Evolutionary conservation across 1,139 yeast species (phyloP), one percentile per base, ranked within the genome.

Genomic region (Lodderomyces oxycetoniae): DNA sequence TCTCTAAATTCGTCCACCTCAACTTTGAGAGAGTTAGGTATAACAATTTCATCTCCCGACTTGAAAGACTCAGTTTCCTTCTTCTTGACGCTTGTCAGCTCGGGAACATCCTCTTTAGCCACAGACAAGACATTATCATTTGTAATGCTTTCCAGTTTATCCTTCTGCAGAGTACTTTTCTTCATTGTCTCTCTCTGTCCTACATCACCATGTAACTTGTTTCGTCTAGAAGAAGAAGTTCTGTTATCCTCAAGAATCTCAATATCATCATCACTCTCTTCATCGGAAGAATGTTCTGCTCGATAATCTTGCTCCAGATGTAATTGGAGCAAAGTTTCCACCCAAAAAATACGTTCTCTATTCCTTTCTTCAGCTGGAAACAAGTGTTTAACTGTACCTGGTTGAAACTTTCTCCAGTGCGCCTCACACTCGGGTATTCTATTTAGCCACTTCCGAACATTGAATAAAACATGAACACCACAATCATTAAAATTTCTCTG

Each of bases 401-500:
- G 14, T 12, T 33, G 40, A 25, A 33, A 34, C 31, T 46, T 45
- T 37, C 61, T 57, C 86, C 88, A 79, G 9, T 74, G 47, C 23
- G 56, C 52, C 26, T 78, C 66, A 39, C 85, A 76, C 28, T 52
- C 62, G 0, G 52, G 52, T 0, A 80, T 77, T 31, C 71, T 58
- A 24, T 63, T 59, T 33, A 86, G 62, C 63, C 89, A 83, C 46
- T 72, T 74, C 41, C 74, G 71, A 10, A 85, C 74, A 49, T 86
- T 91, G 48, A 82, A 82, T 17, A 93, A 80, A 4, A 91, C 84
- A 59, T 86, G 96, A 15, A 93, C 77, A 1, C 99, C 99, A 61
- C 99, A 93, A 54, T 93, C 98, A 50, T 89, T 86, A 57, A 80
- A 79, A 53, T 93, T 93, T 32, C 79, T 78, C 52, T 93, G 99